A percentile compares a stretch with the other conserved stretches of the same genome.
Conservation (phyloP, 1,284 basidiomycete genomes). For the Albatrellus sp. region DNA sequence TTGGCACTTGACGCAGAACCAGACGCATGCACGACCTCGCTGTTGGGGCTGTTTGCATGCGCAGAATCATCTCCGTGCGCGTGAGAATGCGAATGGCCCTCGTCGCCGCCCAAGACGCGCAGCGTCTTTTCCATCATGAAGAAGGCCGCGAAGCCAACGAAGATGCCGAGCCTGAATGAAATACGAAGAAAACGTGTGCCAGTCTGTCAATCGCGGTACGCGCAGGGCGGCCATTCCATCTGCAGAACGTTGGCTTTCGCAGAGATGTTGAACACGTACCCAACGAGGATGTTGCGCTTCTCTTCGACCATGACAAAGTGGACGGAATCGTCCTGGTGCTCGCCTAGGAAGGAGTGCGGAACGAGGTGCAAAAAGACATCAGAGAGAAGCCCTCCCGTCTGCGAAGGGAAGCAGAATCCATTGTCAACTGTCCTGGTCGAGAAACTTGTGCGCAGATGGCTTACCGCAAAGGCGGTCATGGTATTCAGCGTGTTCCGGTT, state of each 20-base stretch:
- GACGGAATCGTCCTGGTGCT: conserved; percentile 56
- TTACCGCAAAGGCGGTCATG: conserved; percentile 79
- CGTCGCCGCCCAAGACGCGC: conserved; percentile 62
- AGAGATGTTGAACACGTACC: conserved; percentile 30
- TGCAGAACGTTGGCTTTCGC: conserved; percentile 4
- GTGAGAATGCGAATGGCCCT: conserved; percentile 17
- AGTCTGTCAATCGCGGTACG: conserved; percentile 4
- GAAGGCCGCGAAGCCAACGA: conserved; percentile 75
- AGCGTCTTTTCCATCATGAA: conserved; percentile 87
- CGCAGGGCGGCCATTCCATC: not conserved
- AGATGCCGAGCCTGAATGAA: conserved; percentile 58
- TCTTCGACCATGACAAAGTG: conserved; percentile 77
- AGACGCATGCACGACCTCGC: conserved; percentile 7
- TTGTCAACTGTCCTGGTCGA: not conserved
- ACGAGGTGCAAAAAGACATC: conserved; percentile 86
- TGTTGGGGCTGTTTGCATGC: conserved; percentile 31
- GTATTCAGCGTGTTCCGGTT: conserved; percentile 75
- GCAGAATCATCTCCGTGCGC: conserved; percentile 25
- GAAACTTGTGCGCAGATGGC: conserved; percentile 16
- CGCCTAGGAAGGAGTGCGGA: conserved; percentile 83
- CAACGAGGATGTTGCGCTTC: conserved; percentile 80
- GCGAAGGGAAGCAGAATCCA: conserved; percentile 2
- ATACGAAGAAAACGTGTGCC: conserved; percentile 9
- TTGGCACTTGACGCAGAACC: conserved; percentile 12
- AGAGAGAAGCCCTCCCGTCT: conserved; percentile 82